Conservation (phyloP, 1,139 yeast species). For the Eremothecium gossypii region DNA sequence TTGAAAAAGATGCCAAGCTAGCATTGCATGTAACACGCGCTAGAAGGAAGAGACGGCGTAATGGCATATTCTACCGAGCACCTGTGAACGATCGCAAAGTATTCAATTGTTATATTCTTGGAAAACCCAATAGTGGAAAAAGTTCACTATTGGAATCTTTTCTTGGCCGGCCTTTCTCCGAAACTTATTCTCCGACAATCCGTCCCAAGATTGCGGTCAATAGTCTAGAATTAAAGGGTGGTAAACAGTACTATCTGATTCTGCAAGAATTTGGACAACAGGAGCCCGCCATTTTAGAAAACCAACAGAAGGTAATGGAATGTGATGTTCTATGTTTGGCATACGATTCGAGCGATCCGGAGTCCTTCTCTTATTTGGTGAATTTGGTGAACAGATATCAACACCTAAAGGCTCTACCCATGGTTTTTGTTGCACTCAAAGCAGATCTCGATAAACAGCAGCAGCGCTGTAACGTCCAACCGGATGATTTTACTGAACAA, state of each 20-base stretch:
- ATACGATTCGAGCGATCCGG: constrained; percentile 93
- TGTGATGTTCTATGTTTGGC: constrained; percentile 88
- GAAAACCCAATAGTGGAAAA: constrained; percentile 81
- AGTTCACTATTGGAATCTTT: constrained; percentile 76
- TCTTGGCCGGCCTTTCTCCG: constrained; percentile 63
- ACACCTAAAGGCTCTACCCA: constrained; percentile 60
- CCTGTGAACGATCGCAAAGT: constrained; percentile 77
- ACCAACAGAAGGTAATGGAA: constrained; percentile 59
- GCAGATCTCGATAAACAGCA: constrained; percentile 95
- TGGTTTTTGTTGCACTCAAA: constrained; percentile 81
- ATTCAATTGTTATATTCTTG: constrained; percentile 79
- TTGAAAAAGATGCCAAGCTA: constrained; percentile 41
- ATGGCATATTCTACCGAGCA: constrained; percentile 59
- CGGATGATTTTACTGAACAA: constrained; percentile 70
- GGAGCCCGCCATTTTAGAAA: constrained; percentile 73
- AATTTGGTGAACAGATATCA: constrained; percentile 54
- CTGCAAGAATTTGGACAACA: constrained; percentile 84
- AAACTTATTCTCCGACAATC: constrained; percentile 70
- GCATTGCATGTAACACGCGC: constrained; percentile 81
- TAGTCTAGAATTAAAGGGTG: constrained; percentile 90
- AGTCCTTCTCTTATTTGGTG: constrained; percentile 76
- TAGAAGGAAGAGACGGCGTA: constrained; percentile 53
- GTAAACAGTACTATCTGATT: constrained; percentile 87
- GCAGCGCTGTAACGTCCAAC: constrained; percentile 76
- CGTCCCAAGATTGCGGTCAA: constrained; percentile 77